Conservation (phyloP, 2,329 filamentous ascomycete species). For the Ceratocystis cacaofunesta region DNA sequence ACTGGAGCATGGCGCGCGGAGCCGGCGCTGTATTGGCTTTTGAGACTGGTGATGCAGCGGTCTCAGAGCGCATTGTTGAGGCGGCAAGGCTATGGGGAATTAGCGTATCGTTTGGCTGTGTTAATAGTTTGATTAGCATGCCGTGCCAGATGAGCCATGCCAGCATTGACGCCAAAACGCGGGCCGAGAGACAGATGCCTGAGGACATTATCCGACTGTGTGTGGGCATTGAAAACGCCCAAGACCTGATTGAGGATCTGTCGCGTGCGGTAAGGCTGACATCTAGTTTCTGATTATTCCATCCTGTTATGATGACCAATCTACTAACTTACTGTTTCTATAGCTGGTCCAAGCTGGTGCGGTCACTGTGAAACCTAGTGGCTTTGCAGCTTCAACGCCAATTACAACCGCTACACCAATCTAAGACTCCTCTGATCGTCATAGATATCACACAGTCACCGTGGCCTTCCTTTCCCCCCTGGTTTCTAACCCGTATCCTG, state of each 20-base stretch:
- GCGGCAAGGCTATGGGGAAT: conserved; percentile 85
- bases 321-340: conserved; percentile 20
- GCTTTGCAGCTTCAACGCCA: conserved; percentile 15
- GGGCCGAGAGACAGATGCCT: conserved; percentile 77
- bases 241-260: conserved; percentile 86
- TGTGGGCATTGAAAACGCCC: conserved; percentile 85
- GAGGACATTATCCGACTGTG: conserved; percentile 94
- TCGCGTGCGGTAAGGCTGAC: conserved; percentile 64
- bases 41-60: conserved; percentile 71
- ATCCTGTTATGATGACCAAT: not conserved
- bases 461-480: conserved; percentile 3
- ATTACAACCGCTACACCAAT: conserved; percentile 12
- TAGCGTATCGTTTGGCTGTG: conserved; percentile 92
- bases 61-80: conserved; percentile 90
- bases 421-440: not conserved
- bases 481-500: not conserved
- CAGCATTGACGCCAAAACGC: conserved; percentile 89
- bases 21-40: conserved; percentile 91
- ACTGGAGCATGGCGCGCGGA: conserved; percentile 89
- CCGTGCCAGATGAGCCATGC: conserved; percentile 99
- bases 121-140: conserved; percentile 98
- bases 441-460: not conserved
- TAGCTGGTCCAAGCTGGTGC: conserved; percentile 88
- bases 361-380: conserved; percentile 51
- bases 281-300: not conserved